Conservation (phyloP, 2,329 filamentous ascomycete genomes). For the Endocalyx cinctus region DNA sequence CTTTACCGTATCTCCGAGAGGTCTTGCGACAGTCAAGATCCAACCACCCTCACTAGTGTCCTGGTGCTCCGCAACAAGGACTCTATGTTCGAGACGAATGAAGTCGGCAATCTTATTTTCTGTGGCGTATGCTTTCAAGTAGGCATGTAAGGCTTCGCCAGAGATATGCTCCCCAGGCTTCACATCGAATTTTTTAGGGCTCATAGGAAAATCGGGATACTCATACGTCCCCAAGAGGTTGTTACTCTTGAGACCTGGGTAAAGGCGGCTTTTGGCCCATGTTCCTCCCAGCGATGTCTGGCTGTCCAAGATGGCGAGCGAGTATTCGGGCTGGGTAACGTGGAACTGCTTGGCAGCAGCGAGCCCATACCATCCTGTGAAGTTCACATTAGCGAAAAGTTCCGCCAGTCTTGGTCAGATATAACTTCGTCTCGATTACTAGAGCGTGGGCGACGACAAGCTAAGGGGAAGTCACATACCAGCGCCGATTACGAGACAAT, state of each 20-base stretch:
- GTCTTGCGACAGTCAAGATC: slow-evolving; percentile 16
- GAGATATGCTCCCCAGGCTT: slow-evolving; percentile 53
- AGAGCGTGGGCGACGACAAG: not conserved
- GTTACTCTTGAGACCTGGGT: slow-evolving; percentile 67
- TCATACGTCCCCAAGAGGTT: slow-evolving; percentile 71
- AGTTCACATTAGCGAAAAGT: slow-evolving; percentile 2
- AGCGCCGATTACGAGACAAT: slow-evolving; percentile 47
- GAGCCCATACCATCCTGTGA: slow-evolving; percentile 50
- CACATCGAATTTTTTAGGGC: slow-evolving; percentile 42
- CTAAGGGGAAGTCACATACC: no score
- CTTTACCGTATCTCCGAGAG: slow-evolving; percentile 19
- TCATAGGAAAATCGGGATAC: slow-evolving; percentile 70
- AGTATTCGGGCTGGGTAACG: slow-evolving; percentile 52
- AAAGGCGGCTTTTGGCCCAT: slow-evolving; percentile 64
- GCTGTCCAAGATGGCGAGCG: slow-evolving; percentile 54
- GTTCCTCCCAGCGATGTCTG: slow-evolving; percentile 59
- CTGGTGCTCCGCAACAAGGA: slow-evolving; percentile 46
- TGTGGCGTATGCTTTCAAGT: slow-evolving; percentile 52
- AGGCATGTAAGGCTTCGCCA: slow-evolving; percentile 49
- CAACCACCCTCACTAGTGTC: slow-evolving; percentile 31
- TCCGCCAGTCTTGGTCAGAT: no score
- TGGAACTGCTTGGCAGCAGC: slow-evolving; percentile 58
- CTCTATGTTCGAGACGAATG: slow-evolving; percentile 47
- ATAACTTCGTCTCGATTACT: not conserved
- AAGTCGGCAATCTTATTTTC: slow-evolving; percentile 44